These are phyloP conservation scores for Teunomyces funiuensis DNA, from an alignment of 805 yeast genomes.

Conservation along the genomic window DNA sequence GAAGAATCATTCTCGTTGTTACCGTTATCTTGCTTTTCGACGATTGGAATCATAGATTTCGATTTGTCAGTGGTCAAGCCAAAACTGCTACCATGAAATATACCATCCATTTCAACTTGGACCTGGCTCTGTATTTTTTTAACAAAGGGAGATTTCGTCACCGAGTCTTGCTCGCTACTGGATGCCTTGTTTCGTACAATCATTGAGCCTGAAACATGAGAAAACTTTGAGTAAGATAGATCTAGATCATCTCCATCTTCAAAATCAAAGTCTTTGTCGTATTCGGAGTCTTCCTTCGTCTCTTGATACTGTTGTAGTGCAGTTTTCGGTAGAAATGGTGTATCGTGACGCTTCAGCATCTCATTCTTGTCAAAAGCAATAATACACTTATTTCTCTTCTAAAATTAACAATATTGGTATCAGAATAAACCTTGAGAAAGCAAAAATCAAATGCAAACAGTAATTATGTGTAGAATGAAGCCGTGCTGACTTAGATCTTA, in stretches of 20 bases:
- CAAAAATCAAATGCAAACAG: background rate
- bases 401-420: background rate
- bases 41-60: constrained; percentile 5
- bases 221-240: constrained; percentile 38
- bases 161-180: background rate
- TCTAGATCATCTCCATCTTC: constrained; percentile 21
- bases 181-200: constrained; percentile 12
- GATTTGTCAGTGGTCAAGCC: background rate
- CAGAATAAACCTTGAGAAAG: background rate
- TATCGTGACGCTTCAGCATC: background rate
- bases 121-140: constrained; percentile 24
- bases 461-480: background rate
- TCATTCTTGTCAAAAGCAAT: background rate
- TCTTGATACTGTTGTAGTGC: constrained; percentile 18
- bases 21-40: constrained; percentile 2
- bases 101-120: background rate
- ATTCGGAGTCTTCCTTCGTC: constrained; percentile 12
- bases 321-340: background rate
- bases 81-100: background rate
- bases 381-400: background rate
- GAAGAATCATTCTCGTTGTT: constrained; percentile 19
- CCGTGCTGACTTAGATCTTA: background rate
- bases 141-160: constrained; percentile 28
- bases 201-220: constrained; percentile 28
- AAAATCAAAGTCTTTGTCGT: constrained; percentile 13